These are phyloP conservation scores for Ceratobasidium sp. DNA, from an alignment of 1,284 basidiomycete genomes.

Conservation along the genomic window DNA sequence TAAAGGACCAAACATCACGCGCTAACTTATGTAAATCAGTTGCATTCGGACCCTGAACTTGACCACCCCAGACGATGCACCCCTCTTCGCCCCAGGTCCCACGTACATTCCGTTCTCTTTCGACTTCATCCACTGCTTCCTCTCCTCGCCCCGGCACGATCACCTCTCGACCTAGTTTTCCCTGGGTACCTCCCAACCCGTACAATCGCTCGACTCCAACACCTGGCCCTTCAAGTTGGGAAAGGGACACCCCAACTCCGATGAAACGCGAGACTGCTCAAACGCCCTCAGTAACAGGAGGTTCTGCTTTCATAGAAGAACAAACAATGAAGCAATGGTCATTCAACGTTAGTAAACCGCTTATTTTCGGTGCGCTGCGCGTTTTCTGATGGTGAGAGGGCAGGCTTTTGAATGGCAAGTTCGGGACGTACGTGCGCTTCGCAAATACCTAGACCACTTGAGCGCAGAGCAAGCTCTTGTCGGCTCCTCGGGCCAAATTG, in stretches of 20 bases:
- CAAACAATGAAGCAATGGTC: slow-evolving; percentile 42
- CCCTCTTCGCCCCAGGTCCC: slow-evolving; percentile 22
- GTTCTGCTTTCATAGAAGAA: slow-evolving; percentile 17
- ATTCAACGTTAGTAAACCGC: slow-evolving; percentile 17
- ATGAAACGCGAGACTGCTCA: neutral
- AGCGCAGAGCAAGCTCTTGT: slow-evolving; percentile 30
- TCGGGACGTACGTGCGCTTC: slow-evolving; percentile 40
- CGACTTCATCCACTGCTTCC: slow-evolving; percentile 36
- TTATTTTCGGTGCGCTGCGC: neutral
- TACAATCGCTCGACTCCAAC: slow-evolving; percentile 25
- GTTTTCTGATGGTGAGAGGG: neutral
- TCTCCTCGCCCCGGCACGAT: slow-evolving; percentile 35
- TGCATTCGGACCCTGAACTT: slow-evolving; percentile 36
- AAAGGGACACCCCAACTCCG: slow-evolving; percentile 23
- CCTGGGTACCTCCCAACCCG: slow-evolving; percentile 36
- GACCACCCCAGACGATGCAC: slow-evolving; percentile 35
- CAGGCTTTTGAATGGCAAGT: slow-evolving; percentile 47
- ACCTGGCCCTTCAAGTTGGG: slow-evolving; percentile 39
- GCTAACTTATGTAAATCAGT: slow-evolving; percentile 34
- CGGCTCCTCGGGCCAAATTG: slow-evolving; percentile 1
- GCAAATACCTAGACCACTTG: slow-evolving; percentile 41
- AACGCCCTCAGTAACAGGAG: slow-evolving; percentile 4
- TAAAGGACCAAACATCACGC: slow-evolving; percentile 34
- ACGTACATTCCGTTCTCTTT: slow-evolving; percentile 35
- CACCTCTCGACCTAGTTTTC: slow-evolving; percentile 37